Evolutionary conservation across 2,329 filamentous ascomycete species (phyloP).

Genomic region (Scedosporium apiospermum): DNA sequence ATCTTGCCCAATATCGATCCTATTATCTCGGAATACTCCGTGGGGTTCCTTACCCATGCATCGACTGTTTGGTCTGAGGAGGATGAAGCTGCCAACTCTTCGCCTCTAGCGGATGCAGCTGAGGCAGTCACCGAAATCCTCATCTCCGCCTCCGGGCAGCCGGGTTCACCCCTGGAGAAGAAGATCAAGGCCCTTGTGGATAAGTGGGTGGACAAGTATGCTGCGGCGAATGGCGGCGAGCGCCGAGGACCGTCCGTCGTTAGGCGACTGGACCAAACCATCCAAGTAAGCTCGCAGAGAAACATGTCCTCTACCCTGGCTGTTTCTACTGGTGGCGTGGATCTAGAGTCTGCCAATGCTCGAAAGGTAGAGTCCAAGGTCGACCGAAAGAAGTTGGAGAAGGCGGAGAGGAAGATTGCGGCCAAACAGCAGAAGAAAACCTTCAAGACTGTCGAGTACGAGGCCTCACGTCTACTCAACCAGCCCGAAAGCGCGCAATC

Average conservation of each 20-base stretch:
- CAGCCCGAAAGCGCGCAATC: conserved; percentile 75
- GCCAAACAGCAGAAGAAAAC: conserved; percentile 98
- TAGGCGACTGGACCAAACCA: conserved; percentile 82
- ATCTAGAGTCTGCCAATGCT: conserved; percentile 85
- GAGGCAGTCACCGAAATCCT: conserved; percentile 78
- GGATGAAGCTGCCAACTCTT: conserved; percentile 56
- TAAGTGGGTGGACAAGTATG: conserved; percentile 81
- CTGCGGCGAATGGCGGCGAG: conserved; percentile 62
- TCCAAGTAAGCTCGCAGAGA: conserved; percentile 86
- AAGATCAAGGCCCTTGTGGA: conserved; percentile 76
- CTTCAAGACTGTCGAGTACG: conserved; percentile 97
- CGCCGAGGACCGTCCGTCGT: conserved; percentile 66
- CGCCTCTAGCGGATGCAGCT: conserved; percentile 77
- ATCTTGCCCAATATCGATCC: conserved; percentile 82
- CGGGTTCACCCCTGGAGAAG: conserved; percentile 60
- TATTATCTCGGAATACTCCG: conserved; percentile 82
- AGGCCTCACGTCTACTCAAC: conserved; percentile 82
- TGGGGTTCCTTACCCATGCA: conserved; percentile 89
- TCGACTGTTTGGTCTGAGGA: conserved; percentile 74
- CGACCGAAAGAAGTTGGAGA: conserved; percentile 97
- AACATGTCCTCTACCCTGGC: conserved; percentile 96
- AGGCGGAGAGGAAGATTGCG: conserved; percentile 93
- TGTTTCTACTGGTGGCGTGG: conserved; percentile 72
- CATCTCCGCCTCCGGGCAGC: conserved; percentile 82
- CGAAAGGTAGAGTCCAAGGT: conserved; percentile 96